Percentiles rank a stretch among this genome's conserved stretches.
These are phyloP conservation scores for Candida easanensis DNA, from an alignment of 805 yeast genomes.

Conservation along the genomic window DNA sequence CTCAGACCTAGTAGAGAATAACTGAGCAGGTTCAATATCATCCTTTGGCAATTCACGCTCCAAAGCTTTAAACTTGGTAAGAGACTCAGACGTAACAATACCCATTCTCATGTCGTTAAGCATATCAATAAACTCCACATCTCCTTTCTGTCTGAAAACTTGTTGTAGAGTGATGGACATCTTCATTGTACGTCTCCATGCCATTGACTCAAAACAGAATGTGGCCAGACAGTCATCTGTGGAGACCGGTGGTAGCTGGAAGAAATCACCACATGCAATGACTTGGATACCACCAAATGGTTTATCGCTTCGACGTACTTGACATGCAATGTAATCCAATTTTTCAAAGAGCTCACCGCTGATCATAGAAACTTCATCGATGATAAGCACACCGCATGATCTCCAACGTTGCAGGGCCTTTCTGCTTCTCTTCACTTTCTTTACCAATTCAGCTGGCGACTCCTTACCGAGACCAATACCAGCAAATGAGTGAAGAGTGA, in stretches of 20 bases:
- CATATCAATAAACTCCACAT: slow-evolving; percentile 66
- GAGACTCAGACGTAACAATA: slow-evolving; percentile 44
- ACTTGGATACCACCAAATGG: slow-evolving; percentile 85
- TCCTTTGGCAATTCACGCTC: slow-evolving; percentile 50
- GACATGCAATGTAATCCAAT: slow-evolving; percentile 56
- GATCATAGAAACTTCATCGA: slow-evolving; percentile 82
- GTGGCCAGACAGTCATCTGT: slow-evolving; percentile 27
- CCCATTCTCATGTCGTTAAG: slow-evolving; percentile 74
- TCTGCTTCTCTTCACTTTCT: slow-evolving; percentile 51
- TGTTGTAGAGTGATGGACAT: slow-evolving; percentile 57
- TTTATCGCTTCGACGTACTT: slow-evolving; percentile 38
- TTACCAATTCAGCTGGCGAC: slow-evolving; percentile 41
- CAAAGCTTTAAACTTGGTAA: slow-evolving; percentile 47
- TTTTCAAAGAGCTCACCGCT: slow-evolving; percentile 67
- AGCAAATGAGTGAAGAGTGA: slow-evolving; percentile 71
- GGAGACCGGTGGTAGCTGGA: slow-evolving; percentile 73
- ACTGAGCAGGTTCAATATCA: slow-evolving; percentile 69
- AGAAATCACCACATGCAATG: slow-evolving; percentile 77
- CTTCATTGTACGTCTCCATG: slow-evolving; percentile 60
- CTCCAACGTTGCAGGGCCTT: slow-evolving; percentile 55
- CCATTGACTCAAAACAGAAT: slow-evolving; percentile 63
- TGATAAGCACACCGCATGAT: slow-evolving; percentile 53
- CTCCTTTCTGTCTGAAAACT: slow-evolving; percentile 78
- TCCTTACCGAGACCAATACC: slow-evolving; percentile 76
- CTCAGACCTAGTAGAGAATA: slow-evolving; percentile 70